Conservation (phyloP, 2,329 filamentous ascomycete species). For the Aspergillus alliaceus region DNA sequence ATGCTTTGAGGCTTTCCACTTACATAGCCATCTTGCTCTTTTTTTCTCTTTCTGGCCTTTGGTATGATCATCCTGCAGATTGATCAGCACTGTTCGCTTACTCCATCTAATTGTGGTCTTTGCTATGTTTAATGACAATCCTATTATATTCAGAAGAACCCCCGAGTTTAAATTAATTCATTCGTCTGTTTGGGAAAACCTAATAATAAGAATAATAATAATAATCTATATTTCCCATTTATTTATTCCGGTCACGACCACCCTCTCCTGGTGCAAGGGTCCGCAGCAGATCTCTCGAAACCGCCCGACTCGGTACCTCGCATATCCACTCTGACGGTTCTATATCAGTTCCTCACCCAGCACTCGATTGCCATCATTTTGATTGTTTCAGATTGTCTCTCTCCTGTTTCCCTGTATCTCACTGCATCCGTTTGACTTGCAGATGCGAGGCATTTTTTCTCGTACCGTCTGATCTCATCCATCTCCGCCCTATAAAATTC, state of each 20-base stretch:
- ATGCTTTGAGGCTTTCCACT: not conserved
- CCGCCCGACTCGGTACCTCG: constrained; percentile 3
- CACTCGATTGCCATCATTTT: constrained; percentile 15
- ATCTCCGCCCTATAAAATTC: not conserved
- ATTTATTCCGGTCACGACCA: not conserved
- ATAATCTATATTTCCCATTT: not conserved
- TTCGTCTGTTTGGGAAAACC: too few species aligned
- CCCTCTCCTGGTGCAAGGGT: constrained; percentile 1
- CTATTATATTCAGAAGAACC: not conserved
- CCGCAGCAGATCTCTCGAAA: constrained; percentile 5
- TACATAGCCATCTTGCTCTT: constrained; percentile 6
- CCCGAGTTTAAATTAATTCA: not conserved
- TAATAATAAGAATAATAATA: not conserved
- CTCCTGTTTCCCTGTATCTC: constrained; percentile 10
- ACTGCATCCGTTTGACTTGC: constrained; percentile 13
- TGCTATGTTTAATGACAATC: constrained; percentile 5
- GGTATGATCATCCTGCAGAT: constrained; percentile 9
- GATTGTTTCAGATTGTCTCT: constrained; percentile 14
- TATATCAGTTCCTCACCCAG: constrained; percentile 8
- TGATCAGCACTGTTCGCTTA: constrained; percentile 9
- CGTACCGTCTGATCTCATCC: constrained; percentile 16
- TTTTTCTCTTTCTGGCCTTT: not conserved
- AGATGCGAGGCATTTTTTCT: constrained; percentile 16
- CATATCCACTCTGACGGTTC: constrained; percentile 11
- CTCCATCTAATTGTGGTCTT: not conserved